A percentile compares a stretch with the other conserved stretches of the same genome.
Conservation (phyloP, 2,329 filamentous ascomycete genomes). For the Aspergillus arachidicola region DNA sequence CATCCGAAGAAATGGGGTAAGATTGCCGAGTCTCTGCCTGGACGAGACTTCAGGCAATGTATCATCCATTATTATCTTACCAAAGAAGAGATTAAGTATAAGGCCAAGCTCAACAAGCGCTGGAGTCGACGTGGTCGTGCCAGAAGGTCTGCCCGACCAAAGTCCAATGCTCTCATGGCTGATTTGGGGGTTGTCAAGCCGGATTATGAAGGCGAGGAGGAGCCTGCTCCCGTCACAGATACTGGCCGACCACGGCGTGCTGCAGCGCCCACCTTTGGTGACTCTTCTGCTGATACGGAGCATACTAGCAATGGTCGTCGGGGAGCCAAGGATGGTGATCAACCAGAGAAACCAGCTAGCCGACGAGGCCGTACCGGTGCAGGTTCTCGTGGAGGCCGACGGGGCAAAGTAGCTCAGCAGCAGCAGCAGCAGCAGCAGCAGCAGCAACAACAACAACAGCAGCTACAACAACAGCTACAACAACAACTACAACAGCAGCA, state of each 20-base stretch:
- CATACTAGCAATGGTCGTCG: slow-evolving; percentile 34
- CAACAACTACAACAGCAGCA: slow-evolving; percentile 24
- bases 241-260: slow-evolving; percentile 53
- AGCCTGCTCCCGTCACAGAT: slow-evolving; percentile 50
- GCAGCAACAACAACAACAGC: slow-evolving; percentile 19
- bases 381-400: slow-evolving; percentile 38
- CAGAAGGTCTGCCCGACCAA: slow-evolving; percentile 42
- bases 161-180: slow-evolving; percentile 52
- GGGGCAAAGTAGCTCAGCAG: slow-evolving; percentile 36
- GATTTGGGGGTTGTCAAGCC: slow-evolving; percentile 48
- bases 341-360: slow-evolving; percentile 35
- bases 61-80: slow-evolving; percentile 56
- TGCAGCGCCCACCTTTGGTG: slow-evolving; percentile 53
- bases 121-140: slow-evolving; percentile 47
- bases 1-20: slow-evolving; percentile 56
- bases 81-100: slow-evolving; percentile 54
- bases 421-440: slow-evolving; percentile 26
- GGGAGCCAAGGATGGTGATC: slow-evolving; percentile 39
- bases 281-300: slow-evolving; percentile 38
- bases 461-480: slow-evolving; percentile 19
- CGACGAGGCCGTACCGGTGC: slow-evolving; percentile 37
- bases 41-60: slow-evolving; percentile 51
- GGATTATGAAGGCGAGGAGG: slow-evolving; percentile 49
- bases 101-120: slow-evolving; percentile 51
- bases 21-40: slow-evolving; percentile 51